Evolutionary conservation across 768 basidiomycete species (phyloP), one percentile per base, ranked within the genome.

Genomic region (Leucocoprinus birnbaumii): DNA sequence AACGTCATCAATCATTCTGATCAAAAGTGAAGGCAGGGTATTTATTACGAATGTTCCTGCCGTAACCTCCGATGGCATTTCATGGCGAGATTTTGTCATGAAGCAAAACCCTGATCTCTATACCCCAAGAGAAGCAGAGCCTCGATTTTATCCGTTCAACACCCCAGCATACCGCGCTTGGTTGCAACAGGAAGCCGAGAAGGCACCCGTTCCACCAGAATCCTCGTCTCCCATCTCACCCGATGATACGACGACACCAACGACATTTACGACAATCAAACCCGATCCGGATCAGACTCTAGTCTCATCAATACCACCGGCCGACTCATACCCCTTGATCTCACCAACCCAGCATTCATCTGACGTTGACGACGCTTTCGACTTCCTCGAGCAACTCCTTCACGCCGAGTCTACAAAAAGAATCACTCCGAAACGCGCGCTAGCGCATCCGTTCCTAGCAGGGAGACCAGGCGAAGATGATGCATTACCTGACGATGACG

Each of bases 11-110:
- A 26, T 37, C 37, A 52, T 9, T 59, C 25, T 35, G 19, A 22
- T 55, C 11, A 55, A 24, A 53, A 7, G 8, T 14, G 3, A 43
- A 98, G 96, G 91, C 66, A 89, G 97, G 25, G 87, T 86, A 2
- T 90, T 98, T 60, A 74, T 86, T 9, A 89, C 91, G n/a, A 99
- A 98, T 63, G 79, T 99, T 0, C 93, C 95, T 3, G 80, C 85
- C 14, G 71, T 97, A 14, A 77, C 83, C 6, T 70, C 76, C 48
- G 78, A 87, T 1, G 88, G 89, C 25, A 79, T 81, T 9, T 67
- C 83, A 40, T 90, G 96, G 84, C 73, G 74, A 27, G 79, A 84
- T 18, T 85, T 98, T 57, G 86, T 96, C 48, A 80, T 85, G 63
- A 78, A 71, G 46, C 83, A 89, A 55, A 96, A 97, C 62, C 94